Evolutionary conservation across 352 stramenopile genomes (phyloP).

Genomic region (Pythium sp.): DNA sequence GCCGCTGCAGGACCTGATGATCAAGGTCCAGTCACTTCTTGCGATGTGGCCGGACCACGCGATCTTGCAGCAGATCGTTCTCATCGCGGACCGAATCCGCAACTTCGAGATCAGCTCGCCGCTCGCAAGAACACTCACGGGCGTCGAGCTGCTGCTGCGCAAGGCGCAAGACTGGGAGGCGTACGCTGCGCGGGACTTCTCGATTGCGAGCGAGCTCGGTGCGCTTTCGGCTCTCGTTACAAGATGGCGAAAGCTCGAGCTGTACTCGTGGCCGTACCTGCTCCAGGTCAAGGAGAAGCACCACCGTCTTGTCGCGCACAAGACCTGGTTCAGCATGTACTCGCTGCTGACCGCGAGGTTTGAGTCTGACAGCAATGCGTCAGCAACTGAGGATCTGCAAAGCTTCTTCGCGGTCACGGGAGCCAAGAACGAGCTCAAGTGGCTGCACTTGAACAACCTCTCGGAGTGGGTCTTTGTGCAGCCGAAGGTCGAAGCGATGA

Average conservation of each 20-base stretch:
- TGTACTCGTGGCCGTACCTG: conserved; percentile 96
- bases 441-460: conserved; percentile 60
- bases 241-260: conserved; percentile 97
- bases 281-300: conserved; percentile 89
- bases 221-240: conserved; percentile 94
- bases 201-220: conserved; percentile 88
- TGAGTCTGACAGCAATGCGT: conserved; percentile 34
- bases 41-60: conserved; percentile 95
- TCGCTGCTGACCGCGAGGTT: conserved; percentile 80
- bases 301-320: conserved; percentile 68
- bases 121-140: conserved; percentile 90
- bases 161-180: conserved; percentile 99
- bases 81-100: conserved; percentile 86
- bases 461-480: conserved; percentile 64
- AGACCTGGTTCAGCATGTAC: conserved; percentile 90
- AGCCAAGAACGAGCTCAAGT: conserved; percentile 36
- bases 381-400: conserved; percentile 9
- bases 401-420: conserved; percentile 7
- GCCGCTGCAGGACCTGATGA: conserved; percentile 88
- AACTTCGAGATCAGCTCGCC: conserved; percentile 87
- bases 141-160: conserved; percentile 94
- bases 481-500: conserved; percentile 8
- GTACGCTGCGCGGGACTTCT: conserved; percentile 91
- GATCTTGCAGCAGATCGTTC: conserved; percentile 94
- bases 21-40: conserved; percentile 90